Evolutionary conservation across 148 eudicot genomes (phyloP), one percentile per base, ranked within the genome.

Genomic region (Selenicereus undatus): DNA sequence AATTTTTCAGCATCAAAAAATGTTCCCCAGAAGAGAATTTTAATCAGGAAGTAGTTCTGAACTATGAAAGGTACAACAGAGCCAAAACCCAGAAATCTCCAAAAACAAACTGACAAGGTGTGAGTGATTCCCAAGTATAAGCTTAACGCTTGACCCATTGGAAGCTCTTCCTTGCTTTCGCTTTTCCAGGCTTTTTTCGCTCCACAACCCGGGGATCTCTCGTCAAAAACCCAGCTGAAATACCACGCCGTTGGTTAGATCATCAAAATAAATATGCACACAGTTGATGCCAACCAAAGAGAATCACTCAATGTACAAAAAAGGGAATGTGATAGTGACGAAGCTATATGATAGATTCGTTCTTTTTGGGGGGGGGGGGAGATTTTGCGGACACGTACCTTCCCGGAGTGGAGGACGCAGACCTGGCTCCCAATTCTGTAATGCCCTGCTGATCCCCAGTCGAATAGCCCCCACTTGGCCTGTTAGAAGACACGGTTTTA

Each of bases 171-270:
- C 99, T 89, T 76, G 97, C 99, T 82, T 95, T 95, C 29, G 99
- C 99, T 88, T 91, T 92, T 22, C 99, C 99, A 24, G 99, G 99
- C 86, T 95, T 95, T 81, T 95, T 95, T 91, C 99, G 89, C 84
- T 95, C 97, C 84, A 95, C 99, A 29, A 88, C 86, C 80, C 99
- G 87, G 16, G 99, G 52, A 76, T 95, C 99, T 83, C 99, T 89
- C 20, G 97, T 95, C 89, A 95, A 87, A 83, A 93, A 95, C 74
- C 99, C 99, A 89, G 89, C 97, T 95, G 97, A 83, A 85, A 69
- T 45, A 45, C 58, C 52, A 74, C 76, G 64, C 77, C n/a, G 65
- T 43, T 11, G 16, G 39, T 48, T 22, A 69, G 73, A 73, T 78
- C 45, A 36, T 68, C 13, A 83, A 54, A 32, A 6, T 16, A 16